phyloP scores from a whole-genome alignment of 352 stramenopile genomes.

The Saprolegnia diclina region DNA sequence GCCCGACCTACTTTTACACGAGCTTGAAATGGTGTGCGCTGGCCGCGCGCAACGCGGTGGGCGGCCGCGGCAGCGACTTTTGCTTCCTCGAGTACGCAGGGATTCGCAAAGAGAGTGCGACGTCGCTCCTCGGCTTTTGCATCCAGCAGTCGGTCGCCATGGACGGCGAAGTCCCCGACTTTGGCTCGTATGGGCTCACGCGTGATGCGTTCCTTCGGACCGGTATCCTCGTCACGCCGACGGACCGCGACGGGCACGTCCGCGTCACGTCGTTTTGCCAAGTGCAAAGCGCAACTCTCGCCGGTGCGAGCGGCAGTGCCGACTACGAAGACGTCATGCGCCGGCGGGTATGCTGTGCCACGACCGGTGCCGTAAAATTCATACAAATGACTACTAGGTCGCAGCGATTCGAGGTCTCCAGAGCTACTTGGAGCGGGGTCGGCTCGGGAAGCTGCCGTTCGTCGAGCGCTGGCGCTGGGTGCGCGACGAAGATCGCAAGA shows the following conservation, averaged over 20 bases:
- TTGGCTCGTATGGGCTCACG: conserved; percentile 55
- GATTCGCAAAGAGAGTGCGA: conserved; percentile 40
- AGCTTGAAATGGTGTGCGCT: conserved; percentile 74
- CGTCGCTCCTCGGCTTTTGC: conserved; percentile 57
- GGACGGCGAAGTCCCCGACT: conserved; percentile 50
- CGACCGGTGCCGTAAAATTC: background rate
- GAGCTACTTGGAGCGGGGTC: conserved; percentile 44
- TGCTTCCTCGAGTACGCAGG: conserved; percentile 70
- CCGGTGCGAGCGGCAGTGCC: conserved; percentile 29
- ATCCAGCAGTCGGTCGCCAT: conserved; percentile 63
- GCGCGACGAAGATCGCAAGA: conserved; percentile 60
- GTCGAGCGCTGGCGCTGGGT: conserved; percentile 78
- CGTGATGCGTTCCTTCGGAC: conserved; percentile 50
- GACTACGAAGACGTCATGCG: conserved; percentile 63
- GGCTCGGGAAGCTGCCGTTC: conserved; percentile 61
- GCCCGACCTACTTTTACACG: conserved; percentile 35
- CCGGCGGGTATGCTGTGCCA: conserved; percentile 33
- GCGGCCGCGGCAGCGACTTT: conserved; percentile 37
- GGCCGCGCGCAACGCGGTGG: conserved; percentile 32
- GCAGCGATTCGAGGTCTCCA: conserved; percentile 2
- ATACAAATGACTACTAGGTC: too few relatives aligned
- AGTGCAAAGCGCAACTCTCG: conserved; percentile 49
- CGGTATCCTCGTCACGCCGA: conserved; percentile 61
- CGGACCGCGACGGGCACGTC: conserved; percentile 52
- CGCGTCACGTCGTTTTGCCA: conserved; percentile 64